Evolutionary conservation across 2,329 filamentous ascomycete species (phyloP), one percentile per base, ranked within the genome.

Genomic region (Meredithiella fracta): DNA sequence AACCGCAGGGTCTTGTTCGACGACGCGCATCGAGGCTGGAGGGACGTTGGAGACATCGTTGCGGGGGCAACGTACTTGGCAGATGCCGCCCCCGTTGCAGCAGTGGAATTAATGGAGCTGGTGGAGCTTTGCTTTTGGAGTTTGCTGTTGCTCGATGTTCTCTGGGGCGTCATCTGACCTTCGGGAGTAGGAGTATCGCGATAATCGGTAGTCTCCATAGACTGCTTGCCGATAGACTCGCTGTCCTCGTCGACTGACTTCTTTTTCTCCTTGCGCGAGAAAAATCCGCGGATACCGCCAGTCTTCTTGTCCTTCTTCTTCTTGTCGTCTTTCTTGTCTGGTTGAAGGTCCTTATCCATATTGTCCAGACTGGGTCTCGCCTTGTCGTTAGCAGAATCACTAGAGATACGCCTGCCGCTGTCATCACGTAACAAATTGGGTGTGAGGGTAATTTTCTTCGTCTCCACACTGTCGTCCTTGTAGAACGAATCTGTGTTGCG

Each of bases 401-500:
- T 65, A 1, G 69, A 70, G 74, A 91, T 67, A 70, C 73, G 67
- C 71, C 77, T 59, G 42, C 73, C 69, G 61, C 73, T 76, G 62
- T 96, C 90, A 62, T 97, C 91, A 44, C 91, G 82, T 42, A 97
- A 72, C 54, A 98, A 71, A 62, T 94, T 94, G 1, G 92, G 92
- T 2, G 92, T 98, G 47, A 98, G 77, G 0, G 90, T 94, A 62
- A 98, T 97, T 72, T 97, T 97, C 68, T 94, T 89, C 2, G 92
- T 96, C 68, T 97, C 92, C 38, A 88, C 85, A 31, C 80, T 88
- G 64, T 98, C 91, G 64, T 97, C 92, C 68, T 89, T 94, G 74
- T 96, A 96, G 73, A 97, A 96, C 1, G 91, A 95, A 68, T 97
- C 91, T 3, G 88, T 91, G 65, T 94, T 94, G 60, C 91, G 80